Evolutionary conservation across 2,329 filamentous ascomycete genomes (phyloP).

Genomic region (Mycosphaerella sp.): DNA sequence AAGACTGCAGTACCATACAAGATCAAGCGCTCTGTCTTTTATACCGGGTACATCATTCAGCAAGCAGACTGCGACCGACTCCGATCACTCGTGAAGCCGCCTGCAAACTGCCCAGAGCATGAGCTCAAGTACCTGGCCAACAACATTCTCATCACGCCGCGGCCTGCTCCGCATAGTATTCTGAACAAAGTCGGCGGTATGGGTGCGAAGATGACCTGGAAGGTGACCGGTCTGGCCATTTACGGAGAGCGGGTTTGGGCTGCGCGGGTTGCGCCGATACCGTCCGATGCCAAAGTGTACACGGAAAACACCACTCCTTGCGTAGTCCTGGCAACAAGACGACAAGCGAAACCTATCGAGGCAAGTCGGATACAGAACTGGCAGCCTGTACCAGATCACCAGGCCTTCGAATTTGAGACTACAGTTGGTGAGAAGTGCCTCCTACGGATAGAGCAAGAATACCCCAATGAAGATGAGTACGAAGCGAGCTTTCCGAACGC

Average conservation of each 20-base stretch:
- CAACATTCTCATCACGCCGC: conserved; percentile 82
- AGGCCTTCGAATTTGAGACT: conserved; percentile 71
- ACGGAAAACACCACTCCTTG: conserved; percentile 73
- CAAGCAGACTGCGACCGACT: conserved; percentile 65
- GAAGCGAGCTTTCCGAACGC: conserved; percentile 58
- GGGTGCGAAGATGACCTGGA: conserved; percentile 75
- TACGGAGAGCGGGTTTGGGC: conserved; percentile 84
- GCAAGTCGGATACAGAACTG: conserved; percentile 76
- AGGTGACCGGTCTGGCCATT: conserved; percentile 67
- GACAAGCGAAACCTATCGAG: conserved; percentile 69
- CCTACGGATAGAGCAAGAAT: conserved; percentile 70
- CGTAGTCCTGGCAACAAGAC: conserved; percentile 74
- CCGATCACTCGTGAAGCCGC: conserved; percentile 61
- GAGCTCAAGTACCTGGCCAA: conserved; percentile 80
- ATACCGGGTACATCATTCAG: conserved; percentile 82
- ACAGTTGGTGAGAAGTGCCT: conserved; percentile 81
- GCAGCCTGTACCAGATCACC: conserved; percentile 65
- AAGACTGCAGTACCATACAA: conserved; percentile 48
- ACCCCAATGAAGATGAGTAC: conserved; percentile 55
- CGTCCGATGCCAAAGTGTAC: conserved; percentile 60
- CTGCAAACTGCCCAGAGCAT: conserved; percentile 54
- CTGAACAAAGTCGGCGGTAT: conserved; percentile 81
- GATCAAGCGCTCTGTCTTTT: conserved; percentile 83
- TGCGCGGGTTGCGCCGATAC: conserved; percentile 66
- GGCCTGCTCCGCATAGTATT: conserved; percentile 63